phyloP scores from a whole-genome alignment of 208 protist species.

The Giardia duodenalis region DNA sequence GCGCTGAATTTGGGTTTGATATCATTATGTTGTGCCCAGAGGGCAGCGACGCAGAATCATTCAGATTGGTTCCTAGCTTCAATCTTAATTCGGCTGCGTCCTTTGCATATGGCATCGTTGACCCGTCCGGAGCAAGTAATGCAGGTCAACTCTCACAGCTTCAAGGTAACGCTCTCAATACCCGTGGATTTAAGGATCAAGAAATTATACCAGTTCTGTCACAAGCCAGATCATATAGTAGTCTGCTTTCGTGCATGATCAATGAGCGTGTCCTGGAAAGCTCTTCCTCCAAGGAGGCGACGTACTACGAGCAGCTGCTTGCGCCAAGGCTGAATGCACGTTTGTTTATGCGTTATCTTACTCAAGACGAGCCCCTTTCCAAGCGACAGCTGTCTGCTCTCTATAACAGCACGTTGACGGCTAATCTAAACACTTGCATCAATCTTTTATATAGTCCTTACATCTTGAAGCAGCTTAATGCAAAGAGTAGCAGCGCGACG shows the following conservation, averaged over 20 bases:
- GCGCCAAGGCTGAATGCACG: neutral
- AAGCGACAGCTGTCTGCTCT: neutral
- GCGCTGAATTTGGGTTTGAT: conserved; percentile 12
- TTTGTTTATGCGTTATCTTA: conserved; percentile 1
- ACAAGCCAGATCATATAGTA: neutral
- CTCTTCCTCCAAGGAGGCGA: neutral
- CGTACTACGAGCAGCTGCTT: neutral
- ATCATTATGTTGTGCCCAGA: conserved; percentile 15
- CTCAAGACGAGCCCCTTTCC: neutral
- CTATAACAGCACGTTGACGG: neutral
- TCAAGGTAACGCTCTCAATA: neutral
- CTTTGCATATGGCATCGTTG: conserved; percentile 15
- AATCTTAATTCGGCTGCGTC: conserved; percentile 14
- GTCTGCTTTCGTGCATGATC: neutral
- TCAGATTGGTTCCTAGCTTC: neutral
- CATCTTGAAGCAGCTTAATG: neutral
- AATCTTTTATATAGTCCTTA: neutral
- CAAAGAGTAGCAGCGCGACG: neutral
- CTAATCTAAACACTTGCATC: neutral
- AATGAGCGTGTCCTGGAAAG: neutral
- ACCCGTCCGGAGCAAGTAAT: neutral
- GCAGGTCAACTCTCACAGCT: neutral
- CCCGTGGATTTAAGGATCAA: conserved; percentile 6
- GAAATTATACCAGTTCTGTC: neutral
- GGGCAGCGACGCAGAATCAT: neutral